These are phyloP conservation scores for Fulvia fulva DNA, from an alignment of 2,329 filamentous ascomycete species.

Conservation along the genomic window DNA sequence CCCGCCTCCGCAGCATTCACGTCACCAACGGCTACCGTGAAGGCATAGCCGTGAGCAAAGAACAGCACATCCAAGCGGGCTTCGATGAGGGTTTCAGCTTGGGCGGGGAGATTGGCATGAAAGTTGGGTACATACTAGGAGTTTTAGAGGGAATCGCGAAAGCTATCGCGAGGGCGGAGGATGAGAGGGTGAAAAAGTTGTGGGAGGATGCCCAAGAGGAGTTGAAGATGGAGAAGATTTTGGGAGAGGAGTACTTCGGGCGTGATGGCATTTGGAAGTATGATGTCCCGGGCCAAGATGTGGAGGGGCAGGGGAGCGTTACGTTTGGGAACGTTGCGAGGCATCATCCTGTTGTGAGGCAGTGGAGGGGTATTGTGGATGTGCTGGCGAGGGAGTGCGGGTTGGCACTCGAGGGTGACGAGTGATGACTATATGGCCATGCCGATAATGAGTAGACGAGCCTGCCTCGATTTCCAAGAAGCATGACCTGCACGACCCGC, in stretches of 20 bases:
- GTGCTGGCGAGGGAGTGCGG: constrained; percentile 11
- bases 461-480: no score
- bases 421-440: no score
- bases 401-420: no score
- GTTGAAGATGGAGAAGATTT: constrained; percentile 54
- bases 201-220: constrained; percentile 37
- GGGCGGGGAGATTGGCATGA: constrained; percentile 73
- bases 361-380: constrained; percentile 50
- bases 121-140: constrained; percentile 71
- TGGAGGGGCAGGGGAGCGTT: constrained; percentile 35
- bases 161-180: constrained; percentile 25
- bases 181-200: constrained; percentile 23
- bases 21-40: constrained; percentile 86
- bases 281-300: constrained; percentile 37
- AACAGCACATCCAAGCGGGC: constrained; percentile 71
- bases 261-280: constrained; percentile 71
- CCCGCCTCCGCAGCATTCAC: constrained; percentile 70
- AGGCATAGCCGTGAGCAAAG: constrained; percentile 74
- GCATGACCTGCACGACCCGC: no score
- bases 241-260: constrained; percentile 63
- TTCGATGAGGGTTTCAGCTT: constrained; percentile 90
- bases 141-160: constrained; percentile 66
- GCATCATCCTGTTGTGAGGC: constrained; percentile 63
- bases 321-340: constrained; percentile 61
- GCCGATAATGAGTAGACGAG: no score